Conservation (phyloP, 2,329 filamentous ascomycete genomes). For the Leptosphaerulina australis region DNA sequence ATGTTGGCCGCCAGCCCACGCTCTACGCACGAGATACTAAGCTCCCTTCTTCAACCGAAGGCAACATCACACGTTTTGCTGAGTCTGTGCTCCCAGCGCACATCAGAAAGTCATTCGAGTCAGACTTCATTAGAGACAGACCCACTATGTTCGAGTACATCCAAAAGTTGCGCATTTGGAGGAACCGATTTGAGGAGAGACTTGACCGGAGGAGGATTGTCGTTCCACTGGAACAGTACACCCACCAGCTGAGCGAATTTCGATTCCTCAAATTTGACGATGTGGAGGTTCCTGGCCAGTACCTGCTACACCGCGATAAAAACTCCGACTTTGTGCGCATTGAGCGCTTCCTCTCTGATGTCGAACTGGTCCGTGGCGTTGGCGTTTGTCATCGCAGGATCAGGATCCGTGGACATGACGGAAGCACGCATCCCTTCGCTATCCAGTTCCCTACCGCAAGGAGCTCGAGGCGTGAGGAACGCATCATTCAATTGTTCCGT, state of each 20-base stretch:
- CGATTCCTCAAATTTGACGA: slow-evolving; percentile 98
- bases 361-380: slow-evolving; percentile 89
- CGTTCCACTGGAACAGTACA: slow-evolving; percentile 81
- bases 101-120: slow-evolving; percentile 94
- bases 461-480: slow-evolving; percentile 91
- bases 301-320: slow-evolving; percentile 96
- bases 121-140: slow-evolving; percentile 94
- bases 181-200: slow-evolving; percentile 97
- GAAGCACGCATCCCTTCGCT: slow-evolving; percentile 94
- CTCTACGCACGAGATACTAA: slow-evolving; percentile 92
- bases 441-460: slow-evolving; percentile 94
- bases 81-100: slow-evolving; percentile 94
- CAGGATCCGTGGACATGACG: slow-evolving; percentile 96
- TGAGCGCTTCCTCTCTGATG: slow-evolving; percentile 92
- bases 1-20: slow-evolving; percentile 83
- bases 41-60: slow-evolving; percentile 85
- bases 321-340: slow-evolving; percentile 98
- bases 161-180: slow-evolving; percentile 92
- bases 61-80: slow-evolving; percentile 94
- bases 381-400: slow-evolving; percentile 90
- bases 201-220: slow-evolving; percentile 80
- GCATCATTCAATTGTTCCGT: slow-evolving; percentile 93
- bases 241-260: slow-evolving; percentile 93
- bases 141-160: slow-evolving; percentile 99
- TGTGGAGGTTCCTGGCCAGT: slow-evolving; percentile 96